Percentiles rank a stretch among this genome's conserved stretches.
phyloP scores from a whole-genome alignment of 2,329 filamentous ascomycete genomes.

The Pyrenochaeta sp. region DNA sequence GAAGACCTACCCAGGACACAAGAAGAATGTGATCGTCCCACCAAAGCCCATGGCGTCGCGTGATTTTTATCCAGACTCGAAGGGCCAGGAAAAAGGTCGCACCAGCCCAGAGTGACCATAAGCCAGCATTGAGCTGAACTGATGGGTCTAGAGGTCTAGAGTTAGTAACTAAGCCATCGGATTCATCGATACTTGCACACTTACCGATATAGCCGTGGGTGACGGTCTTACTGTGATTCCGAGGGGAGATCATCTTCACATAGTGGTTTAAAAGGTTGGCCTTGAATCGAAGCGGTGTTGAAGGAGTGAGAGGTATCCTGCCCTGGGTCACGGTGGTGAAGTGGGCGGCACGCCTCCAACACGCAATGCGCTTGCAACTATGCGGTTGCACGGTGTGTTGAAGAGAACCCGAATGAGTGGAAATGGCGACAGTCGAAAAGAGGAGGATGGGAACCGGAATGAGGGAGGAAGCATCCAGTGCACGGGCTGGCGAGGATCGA shows the following conservation, averaged over 20 bases:
- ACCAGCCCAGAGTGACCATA: conserved; percentile 51
- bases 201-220: conserved; percentile 36
- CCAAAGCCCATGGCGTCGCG: conserved; percentile 51
- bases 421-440: conserved; percentile 16
- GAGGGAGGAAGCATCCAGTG: conserved; percentile 17
- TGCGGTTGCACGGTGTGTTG: background rate
- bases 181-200: too few species aligned
- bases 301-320: conserved; percentile 5
- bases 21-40: conserved; percentile 52
- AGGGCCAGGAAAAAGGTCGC: conserved; percentile 47
- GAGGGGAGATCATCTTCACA: conserved; percentile 35
- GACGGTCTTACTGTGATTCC: conserved; percentile 26
- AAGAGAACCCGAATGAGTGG: background rate
- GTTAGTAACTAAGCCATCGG: too few species aligned
- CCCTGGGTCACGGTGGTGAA: background rate
- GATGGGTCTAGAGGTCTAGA: conserved; percentile 30
- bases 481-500: conserved; percentile 22
- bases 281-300: conserved; percentile 16
- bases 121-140: conserved; percentile 46
- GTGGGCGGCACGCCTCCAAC: conserved; percentile 8
- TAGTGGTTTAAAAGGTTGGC: conserved; percentile 14
- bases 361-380: background rate
- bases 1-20: conserved; percentile 44
- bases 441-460: conserved; percentile 12
- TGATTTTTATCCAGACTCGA: conserved; percentile 49